Percentiles rank a stretch among this genome's conserved stretches.
These are phyloP conservation scores for Elsinoe necatrix DNA, from an alignment of 2,329 filamentous ascomycete species.

Conservation along the genomic window DNA sequence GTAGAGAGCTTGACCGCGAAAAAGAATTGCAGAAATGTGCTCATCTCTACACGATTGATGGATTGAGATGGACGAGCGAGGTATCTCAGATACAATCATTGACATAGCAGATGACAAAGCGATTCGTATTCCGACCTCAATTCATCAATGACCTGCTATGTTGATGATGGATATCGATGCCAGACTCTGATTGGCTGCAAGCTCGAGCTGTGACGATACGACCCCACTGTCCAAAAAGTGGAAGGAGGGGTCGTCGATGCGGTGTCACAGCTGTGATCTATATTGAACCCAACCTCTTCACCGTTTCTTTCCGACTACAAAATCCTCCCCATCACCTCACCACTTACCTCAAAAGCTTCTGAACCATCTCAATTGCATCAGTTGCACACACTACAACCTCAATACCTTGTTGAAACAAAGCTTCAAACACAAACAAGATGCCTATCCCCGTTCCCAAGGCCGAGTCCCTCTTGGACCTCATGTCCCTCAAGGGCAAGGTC, in stretches of 20 bases:
- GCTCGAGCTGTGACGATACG: not conserved
- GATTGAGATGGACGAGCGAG: no score
- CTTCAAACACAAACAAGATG: conserved; percentile 17
- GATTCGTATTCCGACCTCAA: not conserved
- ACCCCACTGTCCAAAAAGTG: conserved; percentile 8
- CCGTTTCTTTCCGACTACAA: conserved; percentile 7
- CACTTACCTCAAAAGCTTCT: conserved; percentile 7
- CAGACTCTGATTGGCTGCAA: not conserved
- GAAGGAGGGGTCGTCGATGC: not conserved
- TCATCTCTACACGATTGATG: not conserved
- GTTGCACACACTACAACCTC: conserved; percentile 1
- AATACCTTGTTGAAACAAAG: conserved; percentile 9
- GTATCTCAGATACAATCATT: not conserved
- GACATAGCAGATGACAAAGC: not conserved
- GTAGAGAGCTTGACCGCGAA: not conserved
- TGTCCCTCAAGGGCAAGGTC: conserved; percentile 47
- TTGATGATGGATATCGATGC: not conserved
- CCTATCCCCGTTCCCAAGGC: conserved; percentile 36
- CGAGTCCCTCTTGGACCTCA: conserved; percentile 48
- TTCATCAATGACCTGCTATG: not conserved
- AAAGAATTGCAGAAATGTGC: not conserved
- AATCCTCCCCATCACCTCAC: conserved; percentile 1
- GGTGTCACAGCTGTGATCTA: not conserved
- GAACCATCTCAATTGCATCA: conserved; percentile 10
- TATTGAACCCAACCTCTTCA: conserved; percentile 9